Conservation (phyloP, 805 yeast species). For the Yarrowia alimentaria region DNA sequence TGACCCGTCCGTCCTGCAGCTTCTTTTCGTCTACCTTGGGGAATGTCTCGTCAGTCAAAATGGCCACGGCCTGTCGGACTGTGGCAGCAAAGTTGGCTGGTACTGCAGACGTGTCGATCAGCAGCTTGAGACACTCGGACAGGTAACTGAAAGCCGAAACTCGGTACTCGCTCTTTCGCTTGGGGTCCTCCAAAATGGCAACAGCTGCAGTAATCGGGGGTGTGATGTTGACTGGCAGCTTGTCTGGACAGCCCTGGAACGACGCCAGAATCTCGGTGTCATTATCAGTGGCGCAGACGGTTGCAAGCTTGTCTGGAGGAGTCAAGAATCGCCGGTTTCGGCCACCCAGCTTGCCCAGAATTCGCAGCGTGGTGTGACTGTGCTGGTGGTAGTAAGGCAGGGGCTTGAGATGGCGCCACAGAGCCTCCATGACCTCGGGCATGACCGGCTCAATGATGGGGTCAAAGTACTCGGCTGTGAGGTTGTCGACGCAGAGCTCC, state of each 20-base stretch:
- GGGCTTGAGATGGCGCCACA: constrained; percentile 88
- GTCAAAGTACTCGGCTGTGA: constrained; percentile 94
- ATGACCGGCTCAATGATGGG: constrained; percentile 96
- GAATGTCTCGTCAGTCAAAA: constrained; percentile 40
- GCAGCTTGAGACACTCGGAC: constrained; percentile 60
- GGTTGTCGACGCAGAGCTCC: constrained; percentile 91
- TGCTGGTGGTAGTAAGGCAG: constrained; percentile 93
- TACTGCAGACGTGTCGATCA: constrained; percentile 56
- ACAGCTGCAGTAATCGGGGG: constrained; percentile 82
- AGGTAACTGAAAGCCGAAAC: constrained; percentile 75
- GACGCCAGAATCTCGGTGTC: constrained; percentile 66
- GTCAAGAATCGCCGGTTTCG: constrained; percentile 83
- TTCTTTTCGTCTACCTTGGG: constrained; percentile 38
- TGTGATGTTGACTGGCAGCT: constrained; percentile 72
- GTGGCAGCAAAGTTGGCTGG: constrained; percentile 43
- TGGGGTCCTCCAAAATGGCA: constrained; percentile 65
- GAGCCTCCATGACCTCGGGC: constrained; percentile 88
- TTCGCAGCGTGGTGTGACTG: constrained; percentile 89
- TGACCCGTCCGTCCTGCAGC: constrained; percentile 32
- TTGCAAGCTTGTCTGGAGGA: constrained; percentile 65
- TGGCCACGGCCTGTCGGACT: constrained; percentile 33
- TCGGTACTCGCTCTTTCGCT: constrained; percentile 59
- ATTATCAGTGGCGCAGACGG: constrained; percentile 49
- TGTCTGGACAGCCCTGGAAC: constrained; percentile 63
- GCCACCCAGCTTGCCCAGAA: constrained; percentile 94